These are phyloP conservation scores for Coprinopsis sp. DNA, from an alignment of 768 basidiomycete genomes.

Conservation along the genomic window DNA sequence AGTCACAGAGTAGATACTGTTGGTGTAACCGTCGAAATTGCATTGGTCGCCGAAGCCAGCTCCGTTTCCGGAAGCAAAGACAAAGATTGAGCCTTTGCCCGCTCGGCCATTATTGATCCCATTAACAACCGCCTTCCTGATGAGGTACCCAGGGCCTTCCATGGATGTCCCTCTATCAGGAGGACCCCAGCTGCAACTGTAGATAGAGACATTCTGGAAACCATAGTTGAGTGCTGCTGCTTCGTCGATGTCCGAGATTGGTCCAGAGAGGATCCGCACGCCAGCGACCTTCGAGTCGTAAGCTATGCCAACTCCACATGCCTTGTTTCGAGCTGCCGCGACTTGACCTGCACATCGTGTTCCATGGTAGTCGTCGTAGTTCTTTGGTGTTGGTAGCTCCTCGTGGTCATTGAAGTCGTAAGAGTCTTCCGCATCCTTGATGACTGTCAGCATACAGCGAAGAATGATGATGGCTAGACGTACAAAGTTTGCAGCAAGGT, in stretches of 20 bases:
- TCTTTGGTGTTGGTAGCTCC: constrained; percentile 78
- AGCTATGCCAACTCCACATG: constrained; percentile 92
- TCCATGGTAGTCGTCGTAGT: constrained; percentile 92
- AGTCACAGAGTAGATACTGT: constrained; percentile 93
- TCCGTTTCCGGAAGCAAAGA: constrained; percentile 97
- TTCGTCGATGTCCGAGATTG: constrained; percentile 94
- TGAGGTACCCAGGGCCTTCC: constrained; percentile 90
- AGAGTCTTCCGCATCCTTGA: constrained; percentile 78
- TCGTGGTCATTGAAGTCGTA: constrained; percentile 97
- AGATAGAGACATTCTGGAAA: constrained; percentile 87
- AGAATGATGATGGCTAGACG: constrained; percentile 22
- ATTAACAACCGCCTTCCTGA: constrained; percentile 90
- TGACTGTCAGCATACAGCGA: constrained; percentile 30
- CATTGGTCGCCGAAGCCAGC: constrained; percentile 90
- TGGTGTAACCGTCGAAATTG: constrained; percentile 99
- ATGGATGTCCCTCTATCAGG: constrained; percentile 91
- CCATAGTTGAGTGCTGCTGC: constrained; percentile 93
- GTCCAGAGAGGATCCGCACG: constrained; percentile 90
- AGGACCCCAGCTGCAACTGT: constrained; percentile 98
- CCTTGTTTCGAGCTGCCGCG: constrained; percentile 86
- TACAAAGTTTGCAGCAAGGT: constrained; percentile 90
- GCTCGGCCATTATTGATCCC: constrained; percentile 86
- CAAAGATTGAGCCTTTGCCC: constrained; percentile 90
- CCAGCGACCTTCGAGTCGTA: constrained; percentile 90
- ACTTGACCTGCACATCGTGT: constrained; percentile 98